Percentiles rank a stretch among this genome's conserved stretches.
phyloP scores from a whole-genome alignment of 108 stramenopile species.

The Skeletonema menzelii region DNA sequence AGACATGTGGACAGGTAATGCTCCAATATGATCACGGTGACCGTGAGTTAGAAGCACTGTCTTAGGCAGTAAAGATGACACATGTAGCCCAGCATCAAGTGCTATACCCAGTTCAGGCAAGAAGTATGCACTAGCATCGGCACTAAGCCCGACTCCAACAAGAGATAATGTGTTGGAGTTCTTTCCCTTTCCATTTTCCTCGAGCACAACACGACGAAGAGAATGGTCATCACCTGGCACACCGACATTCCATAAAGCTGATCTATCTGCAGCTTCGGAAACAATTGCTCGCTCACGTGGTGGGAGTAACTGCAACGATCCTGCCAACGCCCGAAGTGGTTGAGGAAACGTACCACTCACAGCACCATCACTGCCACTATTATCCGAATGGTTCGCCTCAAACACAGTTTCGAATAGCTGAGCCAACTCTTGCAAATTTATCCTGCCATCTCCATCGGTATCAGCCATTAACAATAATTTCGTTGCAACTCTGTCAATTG shows the following conservation, averaged over 20 bases:
- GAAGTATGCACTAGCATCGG: constrained; percentile 62
- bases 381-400: constrained; percentile 23
- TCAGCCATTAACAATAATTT: constrained; percentile 56
- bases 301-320: constrained; percentile 56
- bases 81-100: constrained; percentile 55
- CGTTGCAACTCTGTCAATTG: constrained; percentile 53
- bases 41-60: constrained; percentile 63
- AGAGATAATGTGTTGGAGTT: constrained; percentile 31
- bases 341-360: constrained; percentile 48
- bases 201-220: constrained; percentile 44
- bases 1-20: constrained; percentile 48
- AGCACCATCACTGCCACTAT: constrained; percentile 2
- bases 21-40: constrained; percentile 64
- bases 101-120: constrained; percentile 58
- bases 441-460: constrained; percentile 46
- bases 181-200: constrained; percentile 4
- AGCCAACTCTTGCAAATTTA: constrained; percentile 50
- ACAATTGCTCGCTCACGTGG: constrained; percentile 39
- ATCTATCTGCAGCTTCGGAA: constrained; percentile 38
- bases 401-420: constrained; percentile 54
- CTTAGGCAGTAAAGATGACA: constrained; percentile 46
- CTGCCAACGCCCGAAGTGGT: constrained; percentile 56
- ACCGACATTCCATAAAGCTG: constrained; percentile 45
- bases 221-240: constrained; percentile 67
- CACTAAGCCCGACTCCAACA: constrained; percentile 45